phyloP scores from a whole-genome alignment of 768 basidiomycete genomes.

The Macrolepiota dolichaula region DNA sequence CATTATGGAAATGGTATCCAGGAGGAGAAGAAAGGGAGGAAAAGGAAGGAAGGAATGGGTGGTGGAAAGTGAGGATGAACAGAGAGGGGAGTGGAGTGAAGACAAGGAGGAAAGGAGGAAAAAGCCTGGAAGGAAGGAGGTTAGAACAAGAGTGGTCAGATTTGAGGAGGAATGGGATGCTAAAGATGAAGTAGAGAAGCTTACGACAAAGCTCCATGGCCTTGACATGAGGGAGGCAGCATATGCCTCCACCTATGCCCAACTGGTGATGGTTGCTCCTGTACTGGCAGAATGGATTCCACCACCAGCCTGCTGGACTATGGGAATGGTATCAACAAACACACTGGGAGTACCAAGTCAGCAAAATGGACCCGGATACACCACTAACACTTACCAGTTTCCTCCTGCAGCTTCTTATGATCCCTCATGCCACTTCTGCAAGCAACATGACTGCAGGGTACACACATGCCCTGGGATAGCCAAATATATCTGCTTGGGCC shows the following conservation, averaged over 20 bases:
- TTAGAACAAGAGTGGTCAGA: too few relatives aligned
- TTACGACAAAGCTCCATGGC: constrained; percentile 3
- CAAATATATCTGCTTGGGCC: neutral
- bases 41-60: neutral
- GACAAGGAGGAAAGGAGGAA: too few relatives aligned
- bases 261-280: neutral
- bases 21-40: neutral
- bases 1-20: neutral
- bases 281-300: neutral
- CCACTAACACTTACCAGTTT: neutral
- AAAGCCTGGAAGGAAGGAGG: too few relatives aligned
- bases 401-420: neutral
- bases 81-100: neutral
- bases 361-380: neutral
- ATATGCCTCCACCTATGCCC: neutral
- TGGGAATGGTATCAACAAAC: too few relatives aligned
- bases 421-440: neutral
- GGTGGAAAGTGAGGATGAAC: constrained; percentile 8
- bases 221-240: neutral
- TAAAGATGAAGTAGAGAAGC: constrained; percentile 6
- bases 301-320: neutral
- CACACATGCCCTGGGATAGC: neutral
- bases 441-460: neutral
- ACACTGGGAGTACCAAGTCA: neutral
- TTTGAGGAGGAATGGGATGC: neutral